phyloP scores from a whole-genome alignment of 768 basidiomycete genomes.

The Tricholoma sp. region DNA sequence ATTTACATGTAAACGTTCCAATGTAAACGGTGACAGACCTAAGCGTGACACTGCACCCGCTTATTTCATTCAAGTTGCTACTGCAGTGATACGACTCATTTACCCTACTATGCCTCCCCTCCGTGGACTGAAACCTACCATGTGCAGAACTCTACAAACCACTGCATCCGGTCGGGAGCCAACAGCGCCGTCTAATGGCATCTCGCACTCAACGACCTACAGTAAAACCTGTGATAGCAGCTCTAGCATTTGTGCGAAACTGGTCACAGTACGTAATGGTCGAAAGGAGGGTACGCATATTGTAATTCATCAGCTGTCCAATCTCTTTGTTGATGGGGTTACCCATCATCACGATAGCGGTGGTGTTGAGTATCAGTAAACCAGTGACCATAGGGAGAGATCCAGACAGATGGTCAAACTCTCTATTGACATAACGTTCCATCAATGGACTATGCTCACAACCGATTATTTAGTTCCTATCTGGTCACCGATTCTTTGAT shows the following conservation, averaged over 20 bases:
- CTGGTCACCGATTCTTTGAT: slow-evolving; percentile 58
- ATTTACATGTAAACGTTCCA: too few relatives aligned
- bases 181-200: neutral
- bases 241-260: slow-evolving; percentile 65
- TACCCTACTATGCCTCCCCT: neutral
- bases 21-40: too few relatives aligned
- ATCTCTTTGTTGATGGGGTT: neutral
- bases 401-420: slow-evolving; percentile 54
- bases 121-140: neutral
- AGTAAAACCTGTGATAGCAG: neutral
- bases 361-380: slow-evolving; percentile 55
- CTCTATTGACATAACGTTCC: neutral
- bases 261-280: slow-evolving; percentile 57
- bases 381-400: slow-evolving; percentile 71
- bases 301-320: neutral
- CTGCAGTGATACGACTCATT: too few relatives aligned
- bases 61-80: too few relatives aligned
- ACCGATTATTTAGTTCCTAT: slow-evolving; percentile 43
- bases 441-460: neutral
- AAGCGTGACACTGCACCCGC: too few relatives aligned
- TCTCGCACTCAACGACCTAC: neutral
- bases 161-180: too few relatives aligned
- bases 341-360: slow-evolving; percentile 30
- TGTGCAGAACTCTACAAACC: neutral
- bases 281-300: slow-evolving; percentile 56